Conservation (phyloP, 108 stramenopile genomes). For the Epithemia pelagica region DNA sequence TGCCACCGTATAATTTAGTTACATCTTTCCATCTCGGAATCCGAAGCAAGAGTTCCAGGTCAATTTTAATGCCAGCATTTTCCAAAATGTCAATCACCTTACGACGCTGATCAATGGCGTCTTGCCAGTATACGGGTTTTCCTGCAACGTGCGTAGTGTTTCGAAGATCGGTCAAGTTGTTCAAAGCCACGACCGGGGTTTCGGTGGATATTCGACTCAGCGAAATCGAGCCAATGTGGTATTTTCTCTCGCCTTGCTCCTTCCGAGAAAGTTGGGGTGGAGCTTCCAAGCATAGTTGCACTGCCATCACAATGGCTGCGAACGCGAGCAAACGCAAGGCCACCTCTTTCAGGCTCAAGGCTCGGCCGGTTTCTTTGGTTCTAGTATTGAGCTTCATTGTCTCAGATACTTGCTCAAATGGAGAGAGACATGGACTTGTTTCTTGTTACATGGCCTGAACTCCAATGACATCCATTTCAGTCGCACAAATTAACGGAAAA, state of each 20-base stretch:
- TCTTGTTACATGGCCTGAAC: too few species aligned
- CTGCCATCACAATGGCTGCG: not conserved
- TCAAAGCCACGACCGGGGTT: not conserved
- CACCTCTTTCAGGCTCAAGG: not conserved
- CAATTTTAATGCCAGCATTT: conserved; percentile 32
- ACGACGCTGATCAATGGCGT: conserved; percentile 26
- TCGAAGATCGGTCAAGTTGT: not conserved
- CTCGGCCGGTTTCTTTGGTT: too few species aligned
- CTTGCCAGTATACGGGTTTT: conserved; percentile 3
- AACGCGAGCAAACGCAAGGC: not conserved
- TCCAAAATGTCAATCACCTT: conserved; percentile 15
- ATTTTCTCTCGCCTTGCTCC: not conserved
- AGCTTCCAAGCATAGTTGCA: not conserved
- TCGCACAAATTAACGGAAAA: too few species aligned
- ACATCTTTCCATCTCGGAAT: conserved; percentile 34
- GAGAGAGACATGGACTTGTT: too few species aligned
- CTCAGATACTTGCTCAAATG: too few species aligned
- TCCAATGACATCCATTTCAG: too few species aligned
- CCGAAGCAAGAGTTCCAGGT: conserved; percentile 12
- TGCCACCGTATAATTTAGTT: conserved; percentile 48
- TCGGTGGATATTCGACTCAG: not conserved
- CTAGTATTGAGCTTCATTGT: too few species aligned
- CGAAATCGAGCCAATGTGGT: not conserved
- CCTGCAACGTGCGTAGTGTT: not conserved
- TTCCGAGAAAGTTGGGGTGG: too few species aligned